phyloP scores from a whole-genome alignment of 2,329 filamentous ascomycete genomes.

The Aureobasidium sp. region DNA sequence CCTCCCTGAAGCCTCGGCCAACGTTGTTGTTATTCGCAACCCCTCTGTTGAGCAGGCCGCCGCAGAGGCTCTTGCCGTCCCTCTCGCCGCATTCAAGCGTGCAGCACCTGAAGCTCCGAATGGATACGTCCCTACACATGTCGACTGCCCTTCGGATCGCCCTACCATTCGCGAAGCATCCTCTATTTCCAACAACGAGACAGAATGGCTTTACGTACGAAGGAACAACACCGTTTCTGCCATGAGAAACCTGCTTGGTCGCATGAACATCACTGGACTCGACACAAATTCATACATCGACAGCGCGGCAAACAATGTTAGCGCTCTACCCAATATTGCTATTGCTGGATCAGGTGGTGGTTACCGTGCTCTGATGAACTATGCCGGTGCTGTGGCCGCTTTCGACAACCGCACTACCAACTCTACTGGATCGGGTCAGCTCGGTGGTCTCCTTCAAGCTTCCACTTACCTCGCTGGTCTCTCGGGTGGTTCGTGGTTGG shows the following conservation, averaged over 20 bases:
- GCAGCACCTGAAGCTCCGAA: conserved; percentile 50
- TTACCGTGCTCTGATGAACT: conserved; percentile 79
- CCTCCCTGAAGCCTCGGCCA: neutral
- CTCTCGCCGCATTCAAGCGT: conserved; percentile 18
- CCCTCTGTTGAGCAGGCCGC: conserved; percentile 12
- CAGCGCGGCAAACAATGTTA: conserved; percentile 47
- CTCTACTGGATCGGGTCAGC: conserved; percentile 55
- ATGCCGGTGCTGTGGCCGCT: conserved; percentile 70
- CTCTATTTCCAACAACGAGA: conserved; percentile 60
- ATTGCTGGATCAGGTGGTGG: conserved; percentile 78
- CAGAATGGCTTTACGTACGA: conserved; percentile 63
- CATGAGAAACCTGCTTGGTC: conserved; percentile 65
- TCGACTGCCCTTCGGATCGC: conserved; percentile 61
- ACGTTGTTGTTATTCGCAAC: conserved; percentile 12
- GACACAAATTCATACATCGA: conserved; percentile 69
- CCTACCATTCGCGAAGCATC: conserved; percentile 61
- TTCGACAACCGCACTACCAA: conserved; percentile 67
- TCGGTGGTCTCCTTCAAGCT: conserved; percentile 75
- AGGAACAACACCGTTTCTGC: conserved; percentile 65
- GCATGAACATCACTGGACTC: conserved; percentile 69
- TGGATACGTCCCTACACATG: conserved; percentile 63
- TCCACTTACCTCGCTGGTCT: conserved; percentile 74
- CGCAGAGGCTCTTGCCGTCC: conserved; percentile 14
- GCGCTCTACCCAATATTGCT: conserved; percentile 59
- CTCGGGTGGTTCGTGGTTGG: conserved; percentile 76